Percentiles rank a stretch among this genome's conserved stretches.
These are phyloP conservation scores for Periconia sp. DNA, from an alignment of 2,329 filamentous ascomycete species.

Conservation along the genomic window DNA sequence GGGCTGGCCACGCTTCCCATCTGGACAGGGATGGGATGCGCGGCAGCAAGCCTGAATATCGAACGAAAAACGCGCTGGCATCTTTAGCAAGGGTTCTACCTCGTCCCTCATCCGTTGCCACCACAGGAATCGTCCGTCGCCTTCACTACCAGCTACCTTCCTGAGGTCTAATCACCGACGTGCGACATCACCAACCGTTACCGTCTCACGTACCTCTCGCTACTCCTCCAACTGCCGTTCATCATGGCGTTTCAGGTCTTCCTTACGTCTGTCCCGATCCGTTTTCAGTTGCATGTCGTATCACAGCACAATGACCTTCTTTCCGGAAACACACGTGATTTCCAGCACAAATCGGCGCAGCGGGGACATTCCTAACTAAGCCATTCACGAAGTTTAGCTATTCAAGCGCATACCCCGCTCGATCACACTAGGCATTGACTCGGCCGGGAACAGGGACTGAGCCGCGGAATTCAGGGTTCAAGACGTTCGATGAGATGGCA, in stretches of 20 bases:
- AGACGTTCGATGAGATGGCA: background rate
- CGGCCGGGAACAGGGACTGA: background rate
- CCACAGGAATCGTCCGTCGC: conserved; percentile 3
- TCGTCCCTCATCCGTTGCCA: conserved; percentile 10
- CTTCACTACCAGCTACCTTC: conserved; percentile 8
- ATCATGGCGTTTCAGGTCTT: conserved; percentile 24
- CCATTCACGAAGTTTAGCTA: too few relatives aligned
- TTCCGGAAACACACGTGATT: conserved; percentile 24
- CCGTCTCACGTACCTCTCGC: conserved; percentile 28
- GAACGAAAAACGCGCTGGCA: conserved; percentile 1
- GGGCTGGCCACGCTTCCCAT: conserved; percentile 12
- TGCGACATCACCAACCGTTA: conserved; percentile 32
- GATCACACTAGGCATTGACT: conserved; percentile 4
- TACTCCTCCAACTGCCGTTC: conserved; percentile 21
- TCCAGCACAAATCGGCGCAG: conserved; percentile 3
- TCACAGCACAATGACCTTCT: conserved; percentile 24
- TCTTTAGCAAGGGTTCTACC: conserved; percentile 6
- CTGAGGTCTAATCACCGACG: conserved; percentile 28
- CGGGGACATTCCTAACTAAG: conserved; percentile 35
- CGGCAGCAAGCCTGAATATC: background rate
- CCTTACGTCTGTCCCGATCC: conserved; percentile 32
- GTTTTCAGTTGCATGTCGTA: conserved; percentile 26
- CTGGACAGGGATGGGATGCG: conserved; percentile 1
- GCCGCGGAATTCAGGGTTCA: background rate
- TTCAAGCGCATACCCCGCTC: too few relatives aligned